Conservation (phyloP, 2,329 filamentous ascomycete genomes). For the Ceratocystis eucalypticola region DNA sequence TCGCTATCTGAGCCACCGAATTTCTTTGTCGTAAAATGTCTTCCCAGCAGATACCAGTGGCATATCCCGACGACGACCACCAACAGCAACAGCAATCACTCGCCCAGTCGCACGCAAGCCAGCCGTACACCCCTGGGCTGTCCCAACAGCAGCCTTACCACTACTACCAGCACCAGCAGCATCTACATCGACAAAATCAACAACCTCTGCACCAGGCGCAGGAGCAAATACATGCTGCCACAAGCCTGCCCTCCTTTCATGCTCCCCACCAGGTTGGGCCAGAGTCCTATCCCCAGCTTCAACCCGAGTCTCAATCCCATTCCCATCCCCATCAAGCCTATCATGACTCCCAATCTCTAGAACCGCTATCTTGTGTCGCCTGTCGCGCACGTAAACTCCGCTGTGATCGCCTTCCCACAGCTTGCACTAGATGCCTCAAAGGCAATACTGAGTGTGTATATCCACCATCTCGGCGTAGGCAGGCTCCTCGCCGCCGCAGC, state of each 20-base stretch:
- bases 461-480: constrained; percentile 78
- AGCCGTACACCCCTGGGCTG: no score
- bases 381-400: constrained; percentile 76
- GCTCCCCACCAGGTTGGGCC: background rate
- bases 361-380: constrained; percentile 62
- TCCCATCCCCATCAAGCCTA: background rate
- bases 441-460: constrained; percentile 69
- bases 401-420: constrained; percentile 69
- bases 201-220: background rate
- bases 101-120: no score
- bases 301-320: background rate
- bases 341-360: constrained; percentile 21
- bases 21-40: constrained; percentile 1
- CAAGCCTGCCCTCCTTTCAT: no score
- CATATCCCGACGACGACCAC: background rate
- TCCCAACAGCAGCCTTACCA: no score
- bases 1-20: background rate
- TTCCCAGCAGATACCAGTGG: background rate
- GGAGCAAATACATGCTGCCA: no score
- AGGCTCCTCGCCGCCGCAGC: constrained; percentile 75
- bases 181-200: background rate
- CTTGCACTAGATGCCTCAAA: constrained; percentile 66
- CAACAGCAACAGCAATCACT: background rate
- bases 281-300: background rate
- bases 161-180: no score